A percentile compares a stretch with the other conserved stretches of the same genome.
phyloP scores from a whole-genome alignment of 2,329 filamentous ascomycete species.

The Chaetomiaceae sp. region DNA sequence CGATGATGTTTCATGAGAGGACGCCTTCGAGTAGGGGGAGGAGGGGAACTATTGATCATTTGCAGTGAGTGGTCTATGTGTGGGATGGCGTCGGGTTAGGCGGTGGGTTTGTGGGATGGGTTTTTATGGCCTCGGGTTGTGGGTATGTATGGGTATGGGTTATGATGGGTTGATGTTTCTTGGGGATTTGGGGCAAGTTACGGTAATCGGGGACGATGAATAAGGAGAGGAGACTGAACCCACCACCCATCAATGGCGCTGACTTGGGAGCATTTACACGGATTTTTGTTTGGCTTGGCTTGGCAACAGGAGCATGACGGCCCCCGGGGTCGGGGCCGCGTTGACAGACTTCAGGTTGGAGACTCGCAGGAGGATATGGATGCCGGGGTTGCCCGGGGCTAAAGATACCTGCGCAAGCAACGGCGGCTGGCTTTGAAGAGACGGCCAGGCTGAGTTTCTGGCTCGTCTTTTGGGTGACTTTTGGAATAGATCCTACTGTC shows the following conservation, averaged over 20 bases:
- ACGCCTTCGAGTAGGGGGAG: constrained; percentile 37
- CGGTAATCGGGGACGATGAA: background rate
- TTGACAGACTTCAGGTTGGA: too few relatives aligned
- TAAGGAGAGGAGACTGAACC: background rate
- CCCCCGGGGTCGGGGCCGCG: constrained; percentile 5
- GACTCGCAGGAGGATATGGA: too few relatives aligned
- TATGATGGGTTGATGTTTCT: background rate
- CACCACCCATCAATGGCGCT: background rate
- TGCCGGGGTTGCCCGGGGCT: too few relatives aligned
- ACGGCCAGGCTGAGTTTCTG: too few relatives aligned
- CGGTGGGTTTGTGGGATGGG: too few relatives aligned
- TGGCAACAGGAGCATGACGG: background rate
- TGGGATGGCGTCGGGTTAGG: too few relatives aligned
- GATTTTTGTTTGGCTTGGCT: background rate
- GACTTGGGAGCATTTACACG: constrained; percentile 3
- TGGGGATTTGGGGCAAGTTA: background rate
- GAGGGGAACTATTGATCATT: constrained; percentile 37
- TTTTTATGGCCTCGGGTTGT: too few relatives aligned
- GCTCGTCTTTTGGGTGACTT: too few relatives aligned
- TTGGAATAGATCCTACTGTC: too few relatives aligned
- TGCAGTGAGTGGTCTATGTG: too few relatives aligned
- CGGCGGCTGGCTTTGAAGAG: too few relatives aligned
- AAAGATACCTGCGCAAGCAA: background rate
- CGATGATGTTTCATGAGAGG: constrained; percentile 36
- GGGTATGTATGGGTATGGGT: background rate